Percentiles rank a stretch among this genome's conserved stretches.
phyloP scores from a whole-genome alignment of 371 early-diverging fungal genomes.

The Haplosporangium sp. region DNA sequence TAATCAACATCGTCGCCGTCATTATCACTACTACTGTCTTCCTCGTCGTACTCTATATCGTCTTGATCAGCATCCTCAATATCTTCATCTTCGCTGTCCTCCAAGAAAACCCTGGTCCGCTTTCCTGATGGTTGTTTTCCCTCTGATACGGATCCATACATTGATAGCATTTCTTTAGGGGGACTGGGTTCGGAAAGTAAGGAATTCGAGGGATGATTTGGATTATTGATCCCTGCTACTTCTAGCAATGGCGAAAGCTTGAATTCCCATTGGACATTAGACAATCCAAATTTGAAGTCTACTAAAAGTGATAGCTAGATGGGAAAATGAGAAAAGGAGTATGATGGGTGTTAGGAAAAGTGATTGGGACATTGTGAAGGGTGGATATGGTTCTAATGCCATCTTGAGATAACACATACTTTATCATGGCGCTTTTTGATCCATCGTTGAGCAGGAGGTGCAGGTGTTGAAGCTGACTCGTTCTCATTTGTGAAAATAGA shows the following conservation, averaged over 20 bases:
- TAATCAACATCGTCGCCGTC: background rate
- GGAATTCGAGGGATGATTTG: background rate
- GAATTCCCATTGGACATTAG: constrained; percentile 48
- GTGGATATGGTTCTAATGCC: background rate
- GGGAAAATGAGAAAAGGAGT: background rate
- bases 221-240: background rate
- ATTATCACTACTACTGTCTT: background rate
- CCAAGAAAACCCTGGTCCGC: constrained; percentile 16
- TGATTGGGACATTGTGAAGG: background rate
- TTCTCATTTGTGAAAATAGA: constrained; percentile 19
- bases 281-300: constrained; percentile 38
- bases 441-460: constrained; percentile 1
- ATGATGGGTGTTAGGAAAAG: background rate
- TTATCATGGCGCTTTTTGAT: constrained; percentile 17
- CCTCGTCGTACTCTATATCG: background rate
- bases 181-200: background rate
- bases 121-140: background rate
- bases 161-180: background rate
- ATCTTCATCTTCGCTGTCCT: constrained; percentile 37
- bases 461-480: background rate
- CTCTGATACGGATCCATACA: background rate
- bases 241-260: constrained; percentile 32
- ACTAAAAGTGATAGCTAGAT: constrained; percentile 30
- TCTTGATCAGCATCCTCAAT: background rate
- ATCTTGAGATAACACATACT: background rate